phyloP scores from a whole-genome alignment of 73 alveolate species.

The Durusdinium trenchii region DNA sequence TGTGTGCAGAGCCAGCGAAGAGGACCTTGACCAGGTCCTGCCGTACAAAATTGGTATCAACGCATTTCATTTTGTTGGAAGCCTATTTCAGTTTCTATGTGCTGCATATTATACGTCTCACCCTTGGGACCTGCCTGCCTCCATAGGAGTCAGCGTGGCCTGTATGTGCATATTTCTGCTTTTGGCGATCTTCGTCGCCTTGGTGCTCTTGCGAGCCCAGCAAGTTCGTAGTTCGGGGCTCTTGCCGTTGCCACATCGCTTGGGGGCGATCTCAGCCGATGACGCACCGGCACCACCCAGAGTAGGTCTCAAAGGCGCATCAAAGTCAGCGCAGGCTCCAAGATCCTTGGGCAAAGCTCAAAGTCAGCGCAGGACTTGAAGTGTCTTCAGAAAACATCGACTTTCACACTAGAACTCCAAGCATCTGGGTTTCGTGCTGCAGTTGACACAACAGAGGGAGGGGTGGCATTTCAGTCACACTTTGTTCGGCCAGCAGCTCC shows the following conservation, averaged over 20 bases:
- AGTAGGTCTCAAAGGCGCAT: constrained; percentile 48
- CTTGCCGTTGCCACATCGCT: background rate
- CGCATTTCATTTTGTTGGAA: constrained; percentile 24
- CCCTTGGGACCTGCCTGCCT: constrained; percentile 65
- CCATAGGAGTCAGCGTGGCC: constrained; percentile 87
- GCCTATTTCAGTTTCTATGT: background rate
- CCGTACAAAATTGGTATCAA: constrained; percentile 53
- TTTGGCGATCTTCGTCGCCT: constrained; percentile 24
- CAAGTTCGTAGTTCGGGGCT: constrained; percentile 20
- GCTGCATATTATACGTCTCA: constrained; percentile 42
- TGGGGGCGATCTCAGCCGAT: background rate
- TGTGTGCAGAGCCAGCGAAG: constrained; percentile 57
- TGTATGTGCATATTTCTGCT: constrained; percentile 4
- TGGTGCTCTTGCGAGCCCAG: constrained; percentile 66
- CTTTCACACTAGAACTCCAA: background rate
- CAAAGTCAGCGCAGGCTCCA: background rate
- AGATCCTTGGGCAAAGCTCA: constrained; percentile 82
- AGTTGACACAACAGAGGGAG: too few species aligned
- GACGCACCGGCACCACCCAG: constrained; percentile 44
- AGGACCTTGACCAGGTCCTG: constrained; percentile 20
- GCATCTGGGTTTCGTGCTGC: background rate
- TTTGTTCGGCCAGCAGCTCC: too few species aligned
- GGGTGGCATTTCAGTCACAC: too few species aligned
- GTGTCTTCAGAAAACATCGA: background rate
- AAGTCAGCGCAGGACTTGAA: constrained; percentile 40